These are phyloP conservation scores for Ceratocystis smalleyi DNA, from an alignment of 2,329 filamentous ascomycete genomes.

Conservation along the genomic window DNA sequence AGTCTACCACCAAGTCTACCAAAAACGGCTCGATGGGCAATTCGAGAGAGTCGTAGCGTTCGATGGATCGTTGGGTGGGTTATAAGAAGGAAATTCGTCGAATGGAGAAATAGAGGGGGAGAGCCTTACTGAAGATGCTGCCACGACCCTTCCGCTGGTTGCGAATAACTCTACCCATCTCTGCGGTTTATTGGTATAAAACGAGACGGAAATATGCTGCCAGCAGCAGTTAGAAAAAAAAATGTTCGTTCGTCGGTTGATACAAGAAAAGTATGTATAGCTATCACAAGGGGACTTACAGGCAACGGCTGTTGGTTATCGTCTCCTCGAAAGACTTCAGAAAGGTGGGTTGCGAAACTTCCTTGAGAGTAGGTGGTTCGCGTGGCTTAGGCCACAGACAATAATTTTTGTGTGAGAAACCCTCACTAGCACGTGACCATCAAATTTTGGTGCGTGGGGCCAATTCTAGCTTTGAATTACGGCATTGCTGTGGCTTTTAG, in stretches of 20 bases:
- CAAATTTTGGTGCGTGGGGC: constrained; percentile 11
- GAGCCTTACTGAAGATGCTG: constrained; percentile 40
- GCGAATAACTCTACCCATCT: constrained; percentile 47
- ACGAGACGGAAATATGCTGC: constrained; percentile 17
- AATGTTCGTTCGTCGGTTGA: background rate
- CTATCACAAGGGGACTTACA: constrained; percentile 15
- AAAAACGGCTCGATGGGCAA: background rate
- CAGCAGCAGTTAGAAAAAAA: constrained; percentile 17
- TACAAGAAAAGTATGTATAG: constrained; percentile 6
- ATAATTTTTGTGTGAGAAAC: constrained; percentile 18
- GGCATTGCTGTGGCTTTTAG: background rate
- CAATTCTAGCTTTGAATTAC: background rate
- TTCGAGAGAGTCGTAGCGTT: constrained; percentile 5
- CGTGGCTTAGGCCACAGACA: constrained; percentile 15
- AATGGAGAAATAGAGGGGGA: constrained; percentile 18
- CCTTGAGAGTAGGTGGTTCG: constrained; percentile 17
- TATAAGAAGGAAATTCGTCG: constrained; percentile 20
- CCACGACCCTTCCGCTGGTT: constrained; percentile 49
- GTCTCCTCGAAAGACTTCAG: constrained; percentile 18
- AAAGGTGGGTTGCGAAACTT: constrained; percentile 17
- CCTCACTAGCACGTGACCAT: constrained; percentile 16
- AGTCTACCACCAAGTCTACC: background rate
- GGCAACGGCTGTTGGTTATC: constrained; percentile 17
- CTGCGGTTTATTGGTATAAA: constrained; percentile 18
- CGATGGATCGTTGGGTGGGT: constrained; percentile 20